A percentile compares a stretch with the other conserved stretches of the same genome.
Evolutionary conservation across 2,329 filamentous ascomycete species (phyloP).

Genomic region (Graphium sp.): DNA sequence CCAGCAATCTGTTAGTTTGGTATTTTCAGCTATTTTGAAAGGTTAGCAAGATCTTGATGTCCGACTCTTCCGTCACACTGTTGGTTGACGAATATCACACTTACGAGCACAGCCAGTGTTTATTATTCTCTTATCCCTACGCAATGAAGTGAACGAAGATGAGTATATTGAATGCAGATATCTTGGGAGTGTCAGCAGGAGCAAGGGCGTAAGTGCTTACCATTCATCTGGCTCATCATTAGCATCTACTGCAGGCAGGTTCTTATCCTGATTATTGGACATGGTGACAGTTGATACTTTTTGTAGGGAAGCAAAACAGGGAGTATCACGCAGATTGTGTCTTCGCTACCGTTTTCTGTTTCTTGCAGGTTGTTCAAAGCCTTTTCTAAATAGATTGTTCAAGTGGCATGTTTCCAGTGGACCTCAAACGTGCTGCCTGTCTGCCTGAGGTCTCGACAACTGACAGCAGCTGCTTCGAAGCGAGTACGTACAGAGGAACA

Average conservation of each 20-base stretch:
- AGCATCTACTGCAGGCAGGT: conserved; percentile 25
- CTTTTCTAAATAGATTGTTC: too few relatives aligned
- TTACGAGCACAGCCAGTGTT: conserved; percentile 86
- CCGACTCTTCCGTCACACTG: not conserved
- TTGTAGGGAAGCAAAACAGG: too few relatives aligned
- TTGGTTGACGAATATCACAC: conserved; percentile 8
- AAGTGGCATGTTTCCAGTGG: too few relatives aligned
- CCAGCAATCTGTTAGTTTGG: conserved; percentile 86
- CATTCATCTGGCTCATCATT: conserved; percentile 93
- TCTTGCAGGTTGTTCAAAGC: too few relatives aligned
- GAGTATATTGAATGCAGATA: not conserved
- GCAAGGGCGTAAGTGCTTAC: conserved; percentile 30
- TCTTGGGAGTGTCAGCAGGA: not conserved
- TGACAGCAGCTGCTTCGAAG: too few relatives aligned
- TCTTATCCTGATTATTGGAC: too few relatives aligned
- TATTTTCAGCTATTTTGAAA: conserved; percentile 56
- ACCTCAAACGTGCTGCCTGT: too few relatives aligned
- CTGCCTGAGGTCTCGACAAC: too few relatives aligned
- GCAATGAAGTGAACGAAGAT: conserved; percentile 4
- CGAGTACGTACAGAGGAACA: too few relatives aligned
- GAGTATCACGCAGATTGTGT: too few relatives aligned
- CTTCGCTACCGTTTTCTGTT: too few relatives aligned
- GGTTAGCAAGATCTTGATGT: not conserved
- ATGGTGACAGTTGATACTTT: too few relatives aligned
- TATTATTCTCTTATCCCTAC: conserved; percentile 93